phyloP scores from a whole-genome alignment of 2,329 filamentous ascomycete species.

The Albophoma yamanashiensis region DNA sequence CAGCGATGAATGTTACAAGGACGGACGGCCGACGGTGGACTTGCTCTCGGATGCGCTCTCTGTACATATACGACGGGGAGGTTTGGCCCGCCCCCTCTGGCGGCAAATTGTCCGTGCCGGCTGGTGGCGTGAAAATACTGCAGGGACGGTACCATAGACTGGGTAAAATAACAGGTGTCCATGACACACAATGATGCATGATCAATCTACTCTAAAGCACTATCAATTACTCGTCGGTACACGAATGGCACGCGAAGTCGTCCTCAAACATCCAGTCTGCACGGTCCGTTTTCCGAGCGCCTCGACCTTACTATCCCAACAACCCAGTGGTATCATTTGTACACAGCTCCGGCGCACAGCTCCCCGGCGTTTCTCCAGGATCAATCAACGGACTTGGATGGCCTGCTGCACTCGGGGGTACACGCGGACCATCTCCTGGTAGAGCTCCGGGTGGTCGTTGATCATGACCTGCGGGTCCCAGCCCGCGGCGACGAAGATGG shows the following conservation, averaged over 20 bases:
- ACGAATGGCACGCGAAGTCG: neutral
- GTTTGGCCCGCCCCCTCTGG: neutral
- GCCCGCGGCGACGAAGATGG: constrained; percentile 73
- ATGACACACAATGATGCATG: neutral
- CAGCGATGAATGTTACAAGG: neutral
- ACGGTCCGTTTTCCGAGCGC: neutral
- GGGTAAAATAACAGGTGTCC: neutral
- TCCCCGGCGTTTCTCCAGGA: neutral
- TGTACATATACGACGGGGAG: neutral
- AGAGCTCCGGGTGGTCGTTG: constrained; percentile 71
- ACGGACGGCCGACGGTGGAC: neutral
- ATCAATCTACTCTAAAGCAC: neutral
- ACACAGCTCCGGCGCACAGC: neutral
- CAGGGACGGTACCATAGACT: neutral
- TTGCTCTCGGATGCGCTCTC: neutral
- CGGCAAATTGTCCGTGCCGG: neutral
- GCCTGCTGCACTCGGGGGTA: constrained; percentile 78
- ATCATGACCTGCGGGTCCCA: constrained; percentile 67
- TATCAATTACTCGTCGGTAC: neutral
- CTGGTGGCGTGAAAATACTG: no score
- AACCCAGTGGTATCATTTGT: neutral
- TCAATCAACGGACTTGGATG: constrained; percentile 33
- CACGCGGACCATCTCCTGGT: constrained; percentile 64
- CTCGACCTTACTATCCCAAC: neutral
- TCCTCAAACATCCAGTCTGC: neutral